These are phyloP conservation scores for Cercospora sp. DNA, from an alignment of 2,329 filamentous ascomycete genomes.

Conservation along the genomic window DNA sequence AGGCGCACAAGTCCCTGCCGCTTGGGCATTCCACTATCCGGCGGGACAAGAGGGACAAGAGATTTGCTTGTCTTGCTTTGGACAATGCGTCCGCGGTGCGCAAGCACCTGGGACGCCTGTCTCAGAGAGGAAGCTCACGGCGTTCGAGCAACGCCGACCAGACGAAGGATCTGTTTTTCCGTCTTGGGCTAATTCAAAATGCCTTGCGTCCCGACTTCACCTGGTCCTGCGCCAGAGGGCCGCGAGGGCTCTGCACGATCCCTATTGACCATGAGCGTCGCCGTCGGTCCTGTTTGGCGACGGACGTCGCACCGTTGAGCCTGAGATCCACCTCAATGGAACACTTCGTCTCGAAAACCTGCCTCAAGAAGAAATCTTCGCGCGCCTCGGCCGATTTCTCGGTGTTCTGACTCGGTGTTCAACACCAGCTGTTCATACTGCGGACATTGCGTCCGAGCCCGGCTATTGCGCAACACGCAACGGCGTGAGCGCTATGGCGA, in stretches of 20 bases:
- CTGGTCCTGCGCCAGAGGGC: background rate
- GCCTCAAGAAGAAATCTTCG: background rate
- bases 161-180: background rate
- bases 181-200: background rate
- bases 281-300: background rate
- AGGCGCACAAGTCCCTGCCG: background rate
- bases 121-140: background rate
- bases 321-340: background rate
- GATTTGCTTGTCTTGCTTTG: background rate
- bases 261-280: background rate
- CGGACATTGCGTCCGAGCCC: background rate
- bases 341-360: background rate
- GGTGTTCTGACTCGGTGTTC: background rate
- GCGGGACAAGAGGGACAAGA: background rate
- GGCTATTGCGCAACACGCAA: slow-evolving; percentile 3
- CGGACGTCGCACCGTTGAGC: background rate
- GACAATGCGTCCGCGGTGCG: background rate
- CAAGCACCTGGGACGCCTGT: background rate
- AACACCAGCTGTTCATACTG: background rate
- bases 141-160: background rate
- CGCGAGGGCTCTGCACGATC: background rate
- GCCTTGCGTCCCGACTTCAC: background rate
- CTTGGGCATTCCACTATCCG: background rate
- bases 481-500: background rate
- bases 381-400: background rate